Conservation (phyloP, 2,329 filamentous ascomycete species). For the Cercospora sp. region DNA sequence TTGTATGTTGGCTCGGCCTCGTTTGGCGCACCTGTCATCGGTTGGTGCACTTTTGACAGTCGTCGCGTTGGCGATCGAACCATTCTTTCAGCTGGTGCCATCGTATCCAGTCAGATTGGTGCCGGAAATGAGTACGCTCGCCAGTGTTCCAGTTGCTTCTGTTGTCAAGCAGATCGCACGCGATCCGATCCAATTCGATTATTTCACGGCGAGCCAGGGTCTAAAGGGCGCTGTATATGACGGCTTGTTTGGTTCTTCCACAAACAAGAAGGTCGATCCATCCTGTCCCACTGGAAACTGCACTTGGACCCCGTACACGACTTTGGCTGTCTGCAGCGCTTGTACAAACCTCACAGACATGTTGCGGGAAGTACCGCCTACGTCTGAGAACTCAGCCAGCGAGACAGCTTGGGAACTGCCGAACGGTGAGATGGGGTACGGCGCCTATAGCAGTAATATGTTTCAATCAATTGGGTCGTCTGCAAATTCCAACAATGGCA, state of each 20-base stretch:
- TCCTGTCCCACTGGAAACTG: conserved; percentile 25
- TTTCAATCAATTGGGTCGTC: no score
- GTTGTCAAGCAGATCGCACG: not conserved
- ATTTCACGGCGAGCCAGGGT: not conserved
- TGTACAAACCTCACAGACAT: conserved; percentile 17
- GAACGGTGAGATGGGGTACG: no score
- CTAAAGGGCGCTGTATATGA: conserved; percentile 18
- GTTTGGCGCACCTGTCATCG: conserved; percentile 9
- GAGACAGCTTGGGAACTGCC: not conserved
- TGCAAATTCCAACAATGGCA: no score
- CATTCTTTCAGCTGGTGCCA: conserved; percentile 20
- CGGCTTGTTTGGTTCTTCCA: conserved; percentile 3
- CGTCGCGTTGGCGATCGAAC: conserved; percentile 16
- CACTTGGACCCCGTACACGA: conserved; percentile 19
- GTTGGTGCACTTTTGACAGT: conserved; percentile 20
- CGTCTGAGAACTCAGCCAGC: no score
- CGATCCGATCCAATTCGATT: not conserved
- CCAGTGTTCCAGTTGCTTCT: conserved; percentile 6
- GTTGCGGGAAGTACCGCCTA: not conserved
- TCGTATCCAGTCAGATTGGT: conserved; percentile 11
- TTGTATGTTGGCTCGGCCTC: conserved; percentile 11
- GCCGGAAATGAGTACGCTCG: no score
- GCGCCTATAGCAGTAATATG: no score
- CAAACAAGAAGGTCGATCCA: not conserved
- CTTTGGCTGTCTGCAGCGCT: conserved; percentile 23